Evolutionary conservation across 1,284 basidiomycete species (phyloP).

Genomic region (Pulveroboletus sp.): DNA sequence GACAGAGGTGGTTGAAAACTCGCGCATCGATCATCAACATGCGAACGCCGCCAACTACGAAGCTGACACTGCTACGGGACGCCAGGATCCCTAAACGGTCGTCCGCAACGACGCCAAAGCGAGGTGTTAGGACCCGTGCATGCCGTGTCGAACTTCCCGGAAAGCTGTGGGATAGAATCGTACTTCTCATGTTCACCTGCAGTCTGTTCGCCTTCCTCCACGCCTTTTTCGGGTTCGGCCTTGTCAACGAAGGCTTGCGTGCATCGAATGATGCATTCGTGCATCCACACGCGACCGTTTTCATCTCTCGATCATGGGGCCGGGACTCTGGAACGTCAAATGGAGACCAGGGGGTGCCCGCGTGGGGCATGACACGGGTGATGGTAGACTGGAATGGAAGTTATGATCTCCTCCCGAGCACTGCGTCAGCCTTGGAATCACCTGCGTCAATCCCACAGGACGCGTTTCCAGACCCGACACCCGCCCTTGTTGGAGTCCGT

Average conservation of each 20-base stretch:
- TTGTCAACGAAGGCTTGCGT: neutral
- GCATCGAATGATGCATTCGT: neutral
- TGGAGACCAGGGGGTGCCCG: neutral
- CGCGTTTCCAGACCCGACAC: slow-evolving; percentile 26
- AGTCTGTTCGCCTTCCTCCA: slow-evolving; percentile 30
- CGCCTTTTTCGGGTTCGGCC: slow-evolving; percentile 30
- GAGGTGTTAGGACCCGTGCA: neutral
- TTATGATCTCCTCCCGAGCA: slow-evolving; percentile 20
- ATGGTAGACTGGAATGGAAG: slow-evolving; percentile 26
- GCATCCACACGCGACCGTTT: neutral
- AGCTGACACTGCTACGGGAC: neutral
- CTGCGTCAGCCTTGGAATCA: neutral
- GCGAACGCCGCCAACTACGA: slow-evolving; percentile 3
- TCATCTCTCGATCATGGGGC: neutral
- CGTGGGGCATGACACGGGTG: slow-evolving; percentile 1
- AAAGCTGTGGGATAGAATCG: slow-evolving; percentile 23
- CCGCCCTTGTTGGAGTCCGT: neutral
- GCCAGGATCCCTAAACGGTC: neutral
- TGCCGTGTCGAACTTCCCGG: slow-evolving; percentile 9
- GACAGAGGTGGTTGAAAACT: neutral
- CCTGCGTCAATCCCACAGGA: slow-evolving; percentile 23
- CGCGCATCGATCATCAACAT: slow-evolving; percentile 12
- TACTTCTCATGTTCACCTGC: slow-evolving; percentile 29
- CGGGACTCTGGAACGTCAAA: neutral
- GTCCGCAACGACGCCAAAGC: neutral